Percentiles rank a stretch among this genome's conserved stretches.
Evolutionary conservation across 345 rosid genomes (phyloP).

Genomic region (Eutrema japonicum): DNA sequence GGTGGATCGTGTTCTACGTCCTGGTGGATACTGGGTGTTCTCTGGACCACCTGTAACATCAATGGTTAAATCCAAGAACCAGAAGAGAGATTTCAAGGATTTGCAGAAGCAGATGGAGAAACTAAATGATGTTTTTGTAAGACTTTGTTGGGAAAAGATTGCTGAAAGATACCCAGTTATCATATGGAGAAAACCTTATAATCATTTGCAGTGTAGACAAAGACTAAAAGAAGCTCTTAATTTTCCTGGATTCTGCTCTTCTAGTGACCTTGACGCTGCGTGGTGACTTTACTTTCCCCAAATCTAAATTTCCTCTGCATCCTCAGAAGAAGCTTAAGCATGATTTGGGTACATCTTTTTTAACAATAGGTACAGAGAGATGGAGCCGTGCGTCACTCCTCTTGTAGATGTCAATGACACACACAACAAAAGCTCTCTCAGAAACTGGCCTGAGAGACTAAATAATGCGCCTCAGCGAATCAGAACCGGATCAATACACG

Average conservation of each 20-base stretch:
- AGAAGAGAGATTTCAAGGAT: slow-evolving; percentile 51
- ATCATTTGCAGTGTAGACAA: slow-evolving; percentile 58
- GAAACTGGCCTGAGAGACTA: slow-evolving; percentile 61
- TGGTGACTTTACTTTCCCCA: slow-evolving; percentile 52
- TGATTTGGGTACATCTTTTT: background rate
- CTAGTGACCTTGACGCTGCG: slow-evolving; percentile 52
- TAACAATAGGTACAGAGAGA: slow-evolving; percentile 53
- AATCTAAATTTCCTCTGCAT: slow-evolving; percentile 20
- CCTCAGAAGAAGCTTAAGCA: slow-evolving; percentile 19
- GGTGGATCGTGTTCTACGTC: slow-evolving; percentile 70
- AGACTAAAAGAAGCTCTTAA: slow-evolving; percentile 37
- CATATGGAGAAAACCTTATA: slow-evolving; percentile 69
- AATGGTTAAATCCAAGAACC: slow-evolving; percentile 49
- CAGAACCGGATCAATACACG: slow-evolving; percentile 39
- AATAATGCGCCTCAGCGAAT: slow-evolving; percentile 50
- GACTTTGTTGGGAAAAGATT: slow-evolving; percentile 74
- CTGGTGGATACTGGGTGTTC: slow-evolving; percentile 70
- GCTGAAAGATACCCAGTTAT: slow-evolving; percentile 58
- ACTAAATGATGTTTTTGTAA: slow-evolving; percentile 57
- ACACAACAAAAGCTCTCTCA: slow-evolving; percentile 28
- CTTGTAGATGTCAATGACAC: slow-evolving; percentile 42
- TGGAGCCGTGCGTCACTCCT: slow-evolving; percentile 66
- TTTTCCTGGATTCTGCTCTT: slow-evolving; percentile 50
- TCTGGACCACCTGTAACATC: slow-evolving; percentile 76
- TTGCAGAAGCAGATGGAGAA: slow-evolving; percentile 54